Percentiles rank a stretch among this genome's conserved stretches.
Evolutionary conservation across 169 alveolate genomes (phyloP).

Genomic region (Plasmodium gallinaceum): DNA sequence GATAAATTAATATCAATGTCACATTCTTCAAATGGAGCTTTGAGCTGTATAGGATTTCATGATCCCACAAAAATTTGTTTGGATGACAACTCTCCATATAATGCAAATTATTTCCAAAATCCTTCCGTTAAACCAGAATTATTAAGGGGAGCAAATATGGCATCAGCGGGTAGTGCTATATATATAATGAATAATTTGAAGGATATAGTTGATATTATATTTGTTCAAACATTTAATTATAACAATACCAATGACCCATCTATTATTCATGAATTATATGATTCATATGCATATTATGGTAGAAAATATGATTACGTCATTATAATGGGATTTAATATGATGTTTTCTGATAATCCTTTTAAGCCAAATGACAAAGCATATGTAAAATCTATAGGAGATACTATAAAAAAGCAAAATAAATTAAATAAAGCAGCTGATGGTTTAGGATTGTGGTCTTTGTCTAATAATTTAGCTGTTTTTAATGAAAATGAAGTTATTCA

Average conservation of each 20-base stretch:
- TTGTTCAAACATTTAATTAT: conserved; percentile 19
- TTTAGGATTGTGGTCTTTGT: conserved; percentile 14
- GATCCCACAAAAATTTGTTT: conserved; percentile 14
- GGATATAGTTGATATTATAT: conserved; percentile 13
- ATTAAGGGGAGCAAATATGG: conserved; percentile 13
- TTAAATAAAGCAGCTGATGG: conserved; percentile 23
- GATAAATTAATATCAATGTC: conserved; percentile 18
- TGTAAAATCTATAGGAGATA: conserved; percentile 13
- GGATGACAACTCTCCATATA: conserved; percentile 18
- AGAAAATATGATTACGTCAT: conserved; percentile 15
- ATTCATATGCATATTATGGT: conserved; percentile 13
- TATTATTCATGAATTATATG: conserved; percentile 12
- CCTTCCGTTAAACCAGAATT: conserved; percentile 8
- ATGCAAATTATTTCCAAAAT: conserved; percentile 6
- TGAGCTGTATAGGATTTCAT: conserved; percentile 9
- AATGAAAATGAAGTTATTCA: conserved; percentile 3
- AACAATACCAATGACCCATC: conserved; percentile 3
- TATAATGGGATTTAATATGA: conserved; percentile 13
- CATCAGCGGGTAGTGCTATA: conserved; percentile 22
- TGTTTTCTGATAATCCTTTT: conserved; percentile 7
- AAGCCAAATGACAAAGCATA: not conserved
- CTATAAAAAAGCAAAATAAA: conserved; percentile 5
- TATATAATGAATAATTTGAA: conserved; percentile 16
- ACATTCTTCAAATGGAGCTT: conserved; percentile 15
- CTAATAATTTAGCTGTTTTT: not conserved